phyloP scores from a whole-genome alignment of 768 basidiomycete genomes.

The Hirschioporus abietinus region DNA sequence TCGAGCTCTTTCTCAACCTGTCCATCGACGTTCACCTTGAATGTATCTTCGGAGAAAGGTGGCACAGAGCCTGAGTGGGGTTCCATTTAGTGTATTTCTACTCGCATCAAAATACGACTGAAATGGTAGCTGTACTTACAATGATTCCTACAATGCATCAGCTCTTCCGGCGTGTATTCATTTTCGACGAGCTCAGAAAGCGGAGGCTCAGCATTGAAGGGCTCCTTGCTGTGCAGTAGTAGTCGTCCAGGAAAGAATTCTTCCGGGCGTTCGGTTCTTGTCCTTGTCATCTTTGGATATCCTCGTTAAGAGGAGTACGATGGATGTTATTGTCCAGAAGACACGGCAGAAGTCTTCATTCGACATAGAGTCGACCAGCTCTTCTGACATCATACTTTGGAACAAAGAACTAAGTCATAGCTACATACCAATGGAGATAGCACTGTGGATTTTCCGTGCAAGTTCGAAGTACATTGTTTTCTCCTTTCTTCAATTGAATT shows the following conservation, averaged over 20 bases:
- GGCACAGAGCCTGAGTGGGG: neutral
- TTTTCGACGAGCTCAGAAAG: slow-evolving; percentile 2
- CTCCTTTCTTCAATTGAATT: no score
- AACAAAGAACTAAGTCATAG: no score
- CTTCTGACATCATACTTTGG: no score
- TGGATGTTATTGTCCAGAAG: no score
- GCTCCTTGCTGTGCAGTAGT: slow-evolving; percentile 2
- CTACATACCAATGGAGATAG: no score
- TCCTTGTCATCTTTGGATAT: no score
- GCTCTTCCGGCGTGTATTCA: slow-evolving; percentile 12
- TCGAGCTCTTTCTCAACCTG: neutral
- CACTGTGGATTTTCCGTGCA: no score
- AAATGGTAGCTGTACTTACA: slow-evolving; percentile 1
- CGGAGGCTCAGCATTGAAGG: slow-evolving; percentile 19
- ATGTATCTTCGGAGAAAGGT: neutral
- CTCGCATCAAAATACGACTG: no score
- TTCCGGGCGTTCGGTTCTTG: neutral
- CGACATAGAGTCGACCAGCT: no score
- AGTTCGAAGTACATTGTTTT: no score
- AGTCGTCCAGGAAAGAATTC: neutral
- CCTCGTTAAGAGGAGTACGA: no score
- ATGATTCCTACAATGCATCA: slow-evolving; percentile 18
- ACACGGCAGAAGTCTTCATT: no score
- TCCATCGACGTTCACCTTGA: slow-evolving; percentile 3
- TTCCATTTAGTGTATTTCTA: neutral